Conservation (phyloP, 108 stramenopile genomes). For the Cyclotella choctawhatcheeana region DNA sequence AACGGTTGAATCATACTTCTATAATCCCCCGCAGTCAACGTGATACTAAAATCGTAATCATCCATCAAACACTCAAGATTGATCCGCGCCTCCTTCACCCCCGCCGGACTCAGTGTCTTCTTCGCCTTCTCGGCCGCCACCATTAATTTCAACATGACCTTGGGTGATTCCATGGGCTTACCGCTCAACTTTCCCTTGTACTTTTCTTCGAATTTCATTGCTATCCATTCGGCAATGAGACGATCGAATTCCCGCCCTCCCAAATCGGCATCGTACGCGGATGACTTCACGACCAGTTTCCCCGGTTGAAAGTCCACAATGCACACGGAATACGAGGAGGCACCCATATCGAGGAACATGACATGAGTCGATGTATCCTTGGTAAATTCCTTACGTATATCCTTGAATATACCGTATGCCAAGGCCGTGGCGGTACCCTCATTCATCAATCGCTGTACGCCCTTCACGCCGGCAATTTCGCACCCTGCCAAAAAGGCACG, state of each 20-base stretch:
- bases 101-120: slow-evolving; percentile 96
- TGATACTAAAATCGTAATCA: slow-evolving; percentile 90
- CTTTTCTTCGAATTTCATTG: slow-evolving; percentile 90
- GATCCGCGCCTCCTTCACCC: slow-evolving; percentile 94
- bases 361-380: slow-evolving; percentile 83
- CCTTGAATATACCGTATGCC: slow-evolving; percentile 99
- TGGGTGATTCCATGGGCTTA: slow-evolving; percentile 75
- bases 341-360: slow-evolving; percentile 94
- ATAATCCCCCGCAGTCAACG: slow-evolving; percentile 84
- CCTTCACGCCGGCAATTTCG: slow-evolving; percentile 89
- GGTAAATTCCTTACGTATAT: slow-evolving; percentile 90
- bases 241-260: slow-evolving; percentile 95
- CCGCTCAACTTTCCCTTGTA: slow-evolving; percentile 79
- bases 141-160: slow-evolving; percentile 92
- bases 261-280: slow-evolving; percentile 80
- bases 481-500: slow-evolving; percentile 90
- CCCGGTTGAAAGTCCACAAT: slow-evolving; percentile 94
- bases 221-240: slow-evolving; percentile 90
- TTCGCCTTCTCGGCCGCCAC: slow-evolving; percentile 97
- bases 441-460: slow-evolving; percentile 93
- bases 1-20: slow-evolving; percentile 83
- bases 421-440: slow-evolving; percentile 96
- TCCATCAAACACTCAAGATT: slow-evolving; percentile 94
- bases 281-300: slow-evolving; percentile 86
- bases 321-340: slow-evolving; percentile 89